Base-by-base conservation (phyloP, 805 yeast species). In the Saccharomyces kudriavzevii region DNA sequence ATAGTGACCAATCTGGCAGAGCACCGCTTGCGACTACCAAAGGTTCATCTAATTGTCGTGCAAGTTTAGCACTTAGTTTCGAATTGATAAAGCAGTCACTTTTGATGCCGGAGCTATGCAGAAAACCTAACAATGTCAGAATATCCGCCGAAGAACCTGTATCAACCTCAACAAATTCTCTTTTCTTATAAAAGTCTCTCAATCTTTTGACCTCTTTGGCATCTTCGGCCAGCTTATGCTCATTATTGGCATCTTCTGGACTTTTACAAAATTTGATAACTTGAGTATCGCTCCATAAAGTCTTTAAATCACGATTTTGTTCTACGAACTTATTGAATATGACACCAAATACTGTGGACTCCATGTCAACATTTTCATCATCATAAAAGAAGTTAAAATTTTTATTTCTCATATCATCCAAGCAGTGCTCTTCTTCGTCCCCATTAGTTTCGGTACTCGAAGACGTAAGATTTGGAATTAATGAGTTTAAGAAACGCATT, bases 21-120 rank as follows among this genome's bases (percentile, higher is more conserved):
- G 87, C 79, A 0, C 92, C 94, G 65, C 96, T 83, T 0, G 95
- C 92, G 27, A 92, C 92, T 17, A 90, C 77, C 52, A 91, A 72
- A 0, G 96, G 94, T 58, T 92, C 97, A 60, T 91, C 97, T 46
- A 92, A 69, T 68, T 91, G 97, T 49, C 95, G 74, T 53, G 87
- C 85, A 52, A 94, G 72, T 66, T 91, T 92, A 0, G 95, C 95
- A 5, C 96, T 84, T 20, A 92, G 67, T 62, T 90, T 90, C 70
- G 89, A 82, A 65, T 88, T 90, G 60, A 84, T 71, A 62, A 89
- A 91, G 11, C 62, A 62, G n/a, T 66, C 71, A 9, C 48, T 40
- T 17, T 50, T 48, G 14, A 46, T 40, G 55, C 57, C 13, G 64
- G 52, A 50, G 60, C 58, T 50, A 76, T 76, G 76, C 24, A 84